phyloP scores from a whole-genome alignment of 2,329 filamentous ascomycete genomes.

The Stromatinia cepivora region DNA sequence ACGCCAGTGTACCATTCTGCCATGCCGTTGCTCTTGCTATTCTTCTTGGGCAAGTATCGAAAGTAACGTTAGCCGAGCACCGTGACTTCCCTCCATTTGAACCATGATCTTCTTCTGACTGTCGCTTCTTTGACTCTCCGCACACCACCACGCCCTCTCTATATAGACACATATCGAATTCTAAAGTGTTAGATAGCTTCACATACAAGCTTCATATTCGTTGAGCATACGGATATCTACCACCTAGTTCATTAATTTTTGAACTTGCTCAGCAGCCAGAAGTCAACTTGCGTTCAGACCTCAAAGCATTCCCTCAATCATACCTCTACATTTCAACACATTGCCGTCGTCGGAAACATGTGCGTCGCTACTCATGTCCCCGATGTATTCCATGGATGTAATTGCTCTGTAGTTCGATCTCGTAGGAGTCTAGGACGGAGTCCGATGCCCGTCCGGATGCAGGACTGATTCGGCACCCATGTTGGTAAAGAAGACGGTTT shows the following conservation, averaged over 20 bases:
- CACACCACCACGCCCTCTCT: too few relatives aligned
- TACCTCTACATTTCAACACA: not conserved
- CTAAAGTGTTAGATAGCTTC: too few relatives aligned
- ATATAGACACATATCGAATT: too few relatives aligned
- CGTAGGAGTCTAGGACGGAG: not conserved
- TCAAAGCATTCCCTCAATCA: not conserved
- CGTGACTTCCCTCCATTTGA: too few relatives aligned
- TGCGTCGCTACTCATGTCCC: not conserved
- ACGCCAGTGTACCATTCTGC: too few relatives aligned
- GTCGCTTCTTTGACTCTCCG: too few relatives aligned
- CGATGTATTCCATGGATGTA: not conserved
- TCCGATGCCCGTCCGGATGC: not conserved
- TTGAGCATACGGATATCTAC: too few relatives aligned
- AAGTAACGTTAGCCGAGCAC: too few relatives aligned
- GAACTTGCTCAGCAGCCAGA: not conserved
- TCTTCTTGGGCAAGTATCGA: too few relatives aligned
- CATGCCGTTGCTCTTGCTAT: too few relatives aligned
- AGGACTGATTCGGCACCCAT: not conserved
- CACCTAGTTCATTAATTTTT: not conserved
- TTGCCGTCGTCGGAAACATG: not conserved
- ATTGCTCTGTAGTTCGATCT: not conserved
- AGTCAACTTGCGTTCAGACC: not conserved
- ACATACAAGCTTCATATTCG: too few relatives aligned
- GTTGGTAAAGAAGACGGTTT: not conserved
- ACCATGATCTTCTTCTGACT: too few relatives aligned